phyloP scores from a whole-genome alignment of 257 asterid species.

The Pogostemon cablin region DNA sequence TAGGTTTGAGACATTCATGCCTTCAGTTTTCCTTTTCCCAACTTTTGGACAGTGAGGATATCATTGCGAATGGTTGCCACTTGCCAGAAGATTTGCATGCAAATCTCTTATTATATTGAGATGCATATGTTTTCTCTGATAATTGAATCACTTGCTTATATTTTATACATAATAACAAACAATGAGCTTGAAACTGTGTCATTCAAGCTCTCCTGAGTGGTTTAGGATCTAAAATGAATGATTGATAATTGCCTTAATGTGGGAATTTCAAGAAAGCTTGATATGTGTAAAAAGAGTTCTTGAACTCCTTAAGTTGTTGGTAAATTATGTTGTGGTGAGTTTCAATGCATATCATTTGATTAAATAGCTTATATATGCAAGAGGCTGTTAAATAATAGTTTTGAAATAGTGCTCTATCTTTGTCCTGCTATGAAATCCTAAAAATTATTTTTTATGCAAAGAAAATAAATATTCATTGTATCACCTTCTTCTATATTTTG shows the following conservation, averaged over 20 bases:
- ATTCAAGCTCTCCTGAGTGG: not conserved
- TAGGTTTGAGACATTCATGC: constrained; percentile 16
- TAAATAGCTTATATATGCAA: not conserved
- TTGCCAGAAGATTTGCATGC: constrained; percentile 3
- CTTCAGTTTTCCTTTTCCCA: constrained; percentile 12
- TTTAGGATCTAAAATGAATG: too few relatives aligned
- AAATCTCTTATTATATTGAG: constrained; percentile 12
- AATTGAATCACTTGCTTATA: not conserved
- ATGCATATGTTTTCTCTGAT: not conserved
- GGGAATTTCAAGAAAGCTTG: not conserved
- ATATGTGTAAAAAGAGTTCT: not conserved
- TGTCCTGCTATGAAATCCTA: not conserved
- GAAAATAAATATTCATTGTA: not conserved
- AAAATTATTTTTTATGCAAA: not conserved
- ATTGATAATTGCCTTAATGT: too few relatives aligned
- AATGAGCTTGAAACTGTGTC: not conserved
- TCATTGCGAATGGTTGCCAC: not conserved
- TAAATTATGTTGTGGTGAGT: not conserved
- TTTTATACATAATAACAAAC: not conserved
- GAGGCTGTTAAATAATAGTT: not conserved
- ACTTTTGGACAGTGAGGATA: constrained; percentile 9
- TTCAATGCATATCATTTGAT: not conserved
- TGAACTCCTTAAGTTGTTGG: not conserved
- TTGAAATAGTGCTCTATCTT: not conserved
- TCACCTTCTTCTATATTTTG: not conserved